Base-by-base conservation (phyloP, 495 filamentous ascomycete genomes). In the Aspergillus ostianus region DNA sequence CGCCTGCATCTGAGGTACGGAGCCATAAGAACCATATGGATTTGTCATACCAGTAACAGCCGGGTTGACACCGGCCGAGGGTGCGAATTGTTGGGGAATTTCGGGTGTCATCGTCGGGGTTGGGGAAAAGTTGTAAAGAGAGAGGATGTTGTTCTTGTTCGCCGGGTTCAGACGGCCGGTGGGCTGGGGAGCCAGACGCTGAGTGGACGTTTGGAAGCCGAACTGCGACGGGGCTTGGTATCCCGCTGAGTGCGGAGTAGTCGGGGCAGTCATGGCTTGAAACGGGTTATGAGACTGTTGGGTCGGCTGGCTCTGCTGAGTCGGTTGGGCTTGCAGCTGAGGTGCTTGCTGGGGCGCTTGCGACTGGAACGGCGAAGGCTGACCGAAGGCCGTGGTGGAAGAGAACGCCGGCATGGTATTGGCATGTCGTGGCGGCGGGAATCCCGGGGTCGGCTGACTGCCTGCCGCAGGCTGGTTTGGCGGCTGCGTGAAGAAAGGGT, bases 71-170 rank as follows among this genome's bases (percentile, higher is more conserved):
- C 63, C 60, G 46, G 62, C 30, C 8, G 58, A 30, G 9, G 61
- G 60, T 48, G 73, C 68, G 23, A 50, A 18, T 41, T 72, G 72
- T 41, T 72, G 72, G 17, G 51, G 67, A 51, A 79, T 70, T 56
- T 73, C 67, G 20, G 72, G 69, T 49, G 72, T 67, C 13, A 66
- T 67, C 12, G 73, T 59, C 6, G 87, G 85, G 7, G 89, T 76
- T n/a, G 91, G 89, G 17, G 89, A 85, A 55, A 91, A 81, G 70
- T 87, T 88, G 74, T 93, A 98, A 6, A 98, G 75, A 13, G 92
- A 90, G 59, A 98, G 82, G 64, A 98, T 98, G 51, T 86, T 87
- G 12, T 84, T 85, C 64, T 96, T 98, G 68, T 96, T 86, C 64
- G 83, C 72, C 29, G 36, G 36, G 36, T 41, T 41, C 8, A 41